phyloP scores from a whole-genome alignment of 2,329 filamentous ascomycete genomes.

The Exutisphaerella laricina region DNA sequence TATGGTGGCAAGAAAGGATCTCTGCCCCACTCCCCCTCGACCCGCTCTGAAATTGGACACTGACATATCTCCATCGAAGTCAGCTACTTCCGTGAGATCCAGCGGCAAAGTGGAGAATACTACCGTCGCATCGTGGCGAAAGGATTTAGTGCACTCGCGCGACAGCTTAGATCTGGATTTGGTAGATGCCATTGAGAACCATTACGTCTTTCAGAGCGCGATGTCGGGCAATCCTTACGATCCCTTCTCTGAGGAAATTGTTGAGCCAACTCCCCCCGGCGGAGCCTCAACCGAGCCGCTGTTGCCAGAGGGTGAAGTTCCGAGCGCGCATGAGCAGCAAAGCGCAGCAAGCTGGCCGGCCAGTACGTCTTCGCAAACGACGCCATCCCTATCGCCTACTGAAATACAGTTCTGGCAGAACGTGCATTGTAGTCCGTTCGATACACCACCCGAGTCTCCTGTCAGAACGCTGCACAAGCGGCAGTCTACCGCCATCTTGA shows the following conservation, averaged over 20 bases:
- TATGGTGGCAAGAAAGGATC: background rate
- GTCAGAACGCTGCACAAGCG: background rate
- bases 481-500: background rate
- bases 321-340: background rate
- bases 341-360: too few relatives aligned
- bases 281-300: background rate
- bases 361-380: background rate
- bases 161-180: constrained; percentile 16
- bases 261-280: background rate
- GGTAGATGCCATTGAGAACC: too few relatives aligned
- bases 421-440: background rate
- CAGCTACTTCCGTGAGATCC: too few relatives aligned
- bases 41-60: too few relatives aligned
- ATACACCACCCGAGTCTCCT: background rate
- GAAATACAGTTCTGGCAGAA: constrained; percentile 1
- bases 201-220: constrained; percentile 16
- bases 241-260: background rate
- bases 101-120: background rate
- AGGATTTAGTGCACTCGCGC: constrained; percentile 15
- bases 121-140: constrained; percentile 7
- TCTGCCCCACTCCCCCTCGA: background rate
- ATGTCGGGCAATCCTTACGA: constrained; percentile 9
- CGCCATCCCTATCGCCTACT: background rate
- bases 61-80: too few relatives aligned
- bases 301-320: background rate